Conservation (phyloP, 345 rosid genomes). For the Eucalyptus urophylla region DNA sequence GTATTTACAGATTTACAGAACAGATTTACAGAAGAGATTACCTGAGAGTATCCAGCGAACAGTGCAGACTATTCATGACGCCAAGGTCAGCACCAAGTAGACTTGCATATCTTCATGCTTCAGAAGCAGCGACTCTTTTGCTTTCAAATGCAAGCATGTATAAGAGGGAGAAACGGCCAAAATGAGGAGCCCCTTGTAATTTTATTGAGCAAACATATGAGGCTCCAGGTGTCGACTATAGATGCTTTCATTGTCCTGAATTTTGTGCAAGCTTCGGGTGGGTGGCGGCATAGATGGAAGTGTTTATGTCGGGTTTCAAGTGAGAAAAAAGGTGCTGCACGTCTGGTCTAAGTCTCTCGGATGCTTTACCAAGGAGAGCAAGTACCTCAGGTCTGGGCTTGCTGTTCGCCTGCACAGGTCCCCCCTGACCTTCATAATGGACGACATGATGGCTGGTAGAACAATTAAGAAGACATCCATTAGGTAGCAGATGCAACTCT, state of each 20-base stretch:
- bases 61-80: background rate
- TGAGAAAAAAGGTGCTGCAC: slow-evolving; percentile 84
- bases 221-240: background rate
- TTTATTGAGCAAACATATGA: background rate
- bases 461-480: background rate
- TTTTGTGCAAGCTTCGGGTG: slow-evolving; percentile 59
- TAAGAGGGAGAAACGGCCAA: background rate
- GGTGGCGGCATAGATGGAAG: slow-evolving; percentile 81
- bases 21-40: background rate
- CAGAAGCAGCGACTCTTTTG: background rate
- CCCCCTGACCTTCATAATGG: slow-evolving; percentile 95
- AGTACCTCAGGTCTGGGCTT: slow-evolving; percentile 74
- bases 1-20: background rate
- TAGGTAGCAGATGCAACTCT: background rate
- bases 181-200: background rate
- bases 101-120: background rate
- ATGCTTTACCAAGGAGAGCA: slow-evolving; percentile 49
- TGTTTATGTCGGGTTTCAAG: slow-evolving; percentile 55
- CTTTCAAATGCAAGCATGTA: background rate
- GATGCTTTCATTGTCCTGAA: background rate
- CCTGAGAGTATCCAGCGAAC: background rate
- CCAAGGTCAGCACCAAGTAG: background rate
- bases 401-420: slow-evolving; percentile 86
- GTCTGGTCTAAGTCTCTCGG: slow-evolving; percentile 69
- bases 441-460: slow-evolving; percentile 67